These are phyloP conservation scores for Terfezia claveryi DNA, from an alignment of 495 filamentous ascomycete species.

Conservation along the genomic window DNA sequence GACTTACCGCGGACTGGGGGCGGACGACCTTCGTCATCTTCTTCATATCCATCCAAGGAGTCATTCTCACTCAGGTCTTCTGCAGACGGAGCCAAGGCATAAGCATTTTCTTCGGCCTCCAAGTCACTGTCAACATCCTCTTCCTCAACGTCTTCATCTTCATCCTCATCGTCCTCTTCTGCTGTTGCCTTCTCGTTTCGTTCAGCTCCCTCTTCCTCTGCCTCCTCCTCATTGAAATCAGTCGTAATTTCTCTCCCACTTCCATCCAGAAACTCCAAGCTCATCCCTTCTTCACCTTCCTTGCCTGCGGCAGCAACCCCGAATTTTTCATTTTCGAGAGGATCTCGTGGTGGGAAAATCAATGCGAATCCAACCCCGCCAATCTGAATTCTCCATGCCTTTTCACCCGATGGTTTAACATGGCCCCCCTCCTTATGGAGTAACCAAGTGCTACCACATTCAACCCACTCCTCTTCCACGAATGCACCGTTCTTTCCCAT, in stretches of 20 bases:
- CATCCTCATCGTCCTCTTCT: not conserved
- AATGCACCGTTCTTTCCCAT: constrained; percentile 74
- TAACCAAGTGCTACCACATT: constrained; percentile 13
- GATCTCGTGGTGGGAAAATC: constrained; percentile 5
- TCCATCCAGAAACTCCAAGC: not conserved
- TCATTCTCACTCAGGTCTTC: not conserved
- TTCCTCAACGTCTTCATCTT: not conserved
- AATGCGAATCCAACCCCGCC: constrained; percentile 14
- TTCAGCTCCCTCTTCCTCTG: not conserved
- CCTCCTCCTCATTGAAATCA: not conserved
- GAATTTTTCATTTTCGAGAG: not conserved
- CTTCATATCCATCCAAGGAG: not conserved
- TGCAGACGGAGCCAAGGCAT: not conserved
- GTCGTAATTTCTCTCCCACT: not conserved
- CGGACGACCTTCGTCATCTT: not conserved
- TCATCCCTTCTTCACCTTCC: not conserved
- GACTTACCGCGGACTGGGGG: not conserved
- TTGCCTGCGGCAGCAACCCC: not conserved
- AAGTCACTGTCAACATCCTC: not conserved
- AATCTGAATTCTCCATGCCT: constrained; percentile 3
- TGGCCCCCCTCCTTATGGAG: constrained; percentile 4
- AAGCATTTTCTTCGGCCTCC: not conserved
- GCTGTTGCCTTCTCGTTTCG: not conserved
- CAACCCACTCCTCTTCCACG: constrained; percentile 41
- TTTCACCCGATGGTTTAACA: not conserved